phyloP scores from a whole-genome alignment of 768 basidiomycete species.

The Russula lepida region DNA sequence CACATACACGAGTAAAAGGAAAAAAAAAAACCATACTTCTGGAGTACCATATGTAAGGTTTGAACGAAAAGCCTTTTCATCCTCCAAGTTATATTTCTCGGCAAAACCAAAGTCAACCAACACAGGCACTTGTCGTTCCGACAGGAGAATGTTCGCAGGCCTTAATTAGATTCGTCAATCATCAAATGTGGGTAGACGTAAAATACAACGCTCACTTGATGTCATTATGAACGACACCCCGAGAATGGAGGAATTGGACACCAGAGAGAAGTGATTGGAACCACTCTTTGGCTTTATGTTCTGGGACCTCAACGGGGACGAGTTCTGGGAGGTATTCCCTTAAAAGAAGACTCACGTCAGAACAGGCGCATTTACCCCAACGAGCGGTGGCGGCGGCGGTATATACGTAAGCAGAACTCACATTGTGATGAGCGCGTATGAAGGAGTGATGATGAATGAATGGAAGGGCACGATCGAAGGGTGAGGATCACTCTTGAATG shows the following conservation, averaged over 20 bases:
- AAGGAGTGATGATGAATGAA: conserved; percentile 88
- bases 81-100: conserved; percentile 64
- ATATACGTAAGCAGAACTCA: conserved; percentile 34
- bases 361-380: neutral
- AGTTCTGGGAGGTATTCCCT: conserved; percentile 86
- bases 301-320: conserved; percentile 82
- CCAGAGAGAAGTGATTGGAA: conserved; percentile 76
- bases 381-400: neutral
- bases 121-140: conserved; percentile 67
- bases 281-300: conserved; percentile 70
- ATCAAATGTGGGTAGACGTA: conserved; percentile 5
- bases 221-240: conserved; percentile 86
- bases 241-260: conserved; percentile 73
- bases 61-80: conserved; percentile 65
- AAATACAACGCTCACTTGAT: conserved; percentile 61
- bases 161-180: conserved; percentile 31
- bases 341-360: conserved; percentile 5
- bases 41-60: conserved; percentile 87
- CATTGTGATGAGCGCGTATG: conserved; percentile 89
- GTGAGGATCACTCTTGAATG: conserved; percentile 77
- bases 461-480: conserved; percentile 91
- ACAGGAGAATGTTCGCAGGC: conserved; percentile 89
- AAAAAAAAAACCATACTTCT: conserved; percentile 42
- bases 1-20: neutral
- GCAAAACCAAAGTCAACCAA: conserved; percentile 97